These are phyloP conservation scores for Agrocybe praecox DNA, from an alignment of 768 basidiomycete genomes.

Conservation along the genomic window DNA sequence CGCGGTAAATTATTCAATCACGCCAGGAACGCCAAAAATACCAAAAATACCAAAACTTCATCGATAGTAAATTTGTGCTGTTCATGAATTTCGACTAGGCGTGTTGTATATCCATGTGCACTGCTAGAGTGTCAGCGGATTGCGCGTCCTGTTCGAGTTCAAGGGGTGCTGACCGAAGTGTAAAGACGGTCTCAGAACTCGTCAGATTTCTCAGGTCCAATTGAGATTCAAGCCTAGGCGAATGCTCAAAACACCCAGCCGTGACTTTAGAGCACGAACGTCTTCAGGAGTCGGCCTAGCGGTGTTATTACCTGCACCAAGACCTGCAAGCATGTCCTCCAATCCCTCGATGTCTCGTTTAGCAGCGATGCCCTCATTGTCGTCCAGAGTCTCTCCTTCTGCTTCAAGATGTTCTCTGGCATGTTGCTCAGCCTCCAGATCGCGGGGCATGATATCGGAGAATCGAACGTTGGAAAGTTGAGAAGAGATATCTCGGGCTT, in stretches of 20 bases:
- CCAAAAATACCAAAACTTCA: too few species aligned
- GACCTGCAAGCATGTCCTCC: constrained; percentile 55
- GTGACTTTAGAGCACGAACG: constrained; percentile 37
- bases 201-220: background rate
- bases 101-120: too few species aligned
- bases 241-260: constrained; percentile 30
- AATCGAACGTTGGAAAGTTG: constrained; percentile 65
- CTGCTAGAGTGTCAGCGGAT: too few species aligned
- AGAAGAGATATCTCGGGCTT: constrained; percentile 55
- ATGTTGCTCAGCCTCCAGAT: constrained; percentile 80
- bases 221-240: constrained; percentile 33
- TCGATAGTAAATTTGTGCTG: too few species aligned
- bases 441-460: constrained; percentile 72
- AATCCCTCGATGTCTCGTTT: constrained; percentile 54
- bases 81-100: too few species aligned
- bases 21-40: too few species aligned
- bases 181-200: background rate
- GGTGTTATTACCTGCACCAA: constrained; percentile 33
- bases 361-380: constrained; percentile 44
- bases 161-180: background rate
- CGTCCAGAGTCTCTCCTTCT: constrained; percentile 36
- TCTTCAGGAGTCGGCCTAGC: constrained; percentile 41
- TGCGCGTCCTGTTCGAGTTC: too few species aligned
- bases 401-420: constrained; percentile 62
- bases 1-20: too few species aligned